phyloP scores from a whole-genome alignment of 2,329 filamentous ascomycete species.

The Clonostachys sp. region DNA sequence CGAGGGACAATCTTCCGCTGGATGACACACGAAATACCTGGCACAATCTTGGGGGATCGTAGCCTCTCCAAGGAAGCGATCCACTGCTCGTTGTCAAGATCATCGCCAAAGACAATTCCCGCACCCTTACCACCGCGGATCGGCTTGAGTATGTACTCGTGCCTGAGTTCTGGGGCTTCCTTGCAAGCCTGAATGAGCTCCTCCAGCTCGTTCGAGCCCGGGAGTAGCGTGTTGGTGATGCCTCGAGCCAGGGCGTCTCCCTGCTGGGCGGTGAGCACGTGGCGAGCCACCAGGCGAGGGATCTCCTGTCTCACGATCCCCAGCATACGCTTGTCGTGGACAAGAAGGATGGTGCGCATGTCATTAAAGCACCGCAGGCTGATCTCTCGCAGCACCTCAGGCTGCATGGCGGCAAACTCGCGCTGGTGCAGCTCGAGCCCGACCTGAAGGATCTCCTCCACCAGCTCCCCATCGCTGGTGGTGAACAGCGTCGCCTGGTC shows the following conservation, averaged over 20 bases:
- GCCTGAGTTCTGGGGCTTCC: conserved; percentile 6
- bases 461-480: conserved; percentile 12
- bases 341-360: conserved; percentile 29
- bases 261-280: conserved; percentile 17
- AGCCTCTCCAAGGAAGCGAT: conserved; percentile 10
- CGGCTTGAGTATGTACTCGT: conserved; percentile 28
- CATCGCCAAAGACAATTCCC: conserved; percentile 32
- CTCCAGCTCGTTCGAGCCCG: conserved; percentile 16
- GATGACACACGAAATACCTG: conserved; percentile 58
- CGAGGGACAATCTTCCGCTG: conserved; percentile 42
- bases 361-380: conserved; percentile 32
- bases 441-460: conserved; percentile 27
- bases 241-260: conserved; percentile 14
- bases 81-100: conserved; percentile 22
- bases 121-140: conserved; percentile 29
- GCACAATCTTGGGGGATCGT: neutral
- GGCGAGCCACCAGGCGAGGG: conserved; percentile 11
- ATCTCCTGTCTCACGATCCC: conserved; percentile 29
- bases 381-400: conserved; percentile 24
- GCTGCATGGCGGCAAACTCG: conserved; percentile 22
- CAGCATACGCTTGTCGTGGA: conserved; percentile 37
- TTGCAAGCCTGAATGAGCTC: conserved; percentile 9
- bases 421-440: conserved; percentile 31
- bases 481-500: conserved; percentile 5
- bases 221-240: conserved; percentile 25